Conservation (phyloP, 129 eudicot genomes). For the Rutidosis leptorrhynchoides region DNA sequence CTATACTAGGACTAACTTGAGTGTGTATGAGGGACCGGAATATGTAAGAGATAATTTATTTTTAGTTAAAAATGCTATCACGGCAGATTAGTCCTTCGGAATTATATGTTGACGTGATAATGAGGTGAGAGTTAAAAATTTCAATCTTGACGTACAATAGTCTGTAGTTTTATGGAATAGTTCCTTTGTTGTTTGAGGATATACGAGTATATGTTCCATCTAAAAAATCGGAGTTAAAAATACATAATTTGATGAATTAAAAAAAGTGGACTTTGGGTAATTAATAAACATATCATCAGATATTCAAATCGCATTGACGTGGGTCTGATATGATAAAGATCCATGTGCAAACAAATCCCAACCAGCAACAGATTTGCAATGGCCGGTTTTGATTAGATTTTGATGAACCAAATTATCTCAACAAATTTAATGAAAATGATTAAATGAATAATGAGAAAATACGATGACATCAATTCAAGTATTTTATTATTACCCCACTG, state of each 20-base stretch:
- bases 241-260: slow-evolving; percentile 3
- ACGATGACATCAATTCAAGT: background rate
- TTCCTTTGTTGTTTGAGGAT: slow-evolving; percentile 28
- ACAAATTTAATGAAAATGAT: background rate
- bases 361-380: slow-evolving; percentile 39
- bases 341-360: slow-evolving; percentile 40
- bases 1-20: no score
- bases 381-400: slow-evolving; percentile 32
- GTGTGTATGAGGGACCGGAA: no score
- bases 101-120: no score
- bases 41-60: no score
- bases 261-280: slow-evolving; percentile 20
- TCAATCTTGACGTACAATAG: no score
- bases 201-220: slow-evolving; percentile 15
- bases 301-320: slow-evolving; percentile 39
- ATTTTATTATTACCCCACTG: no score
- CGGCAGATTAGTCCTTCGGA: no score
- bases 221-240: slow-evolving; percentile 21
- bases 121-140: no score
- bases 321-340: slow-evolving; percentile 40
- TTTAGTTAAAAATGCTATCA: no score
- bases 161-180: no score
- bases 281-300: slow-evolving; percentile 39
- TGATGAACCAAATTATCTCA: slow-evolving; percentile 19
- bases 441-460: background rate